phyloP scores from a whole-genome alignment of 2,329 filamentous ascomycete genomes.

The Xylaria sp. region DNA sequence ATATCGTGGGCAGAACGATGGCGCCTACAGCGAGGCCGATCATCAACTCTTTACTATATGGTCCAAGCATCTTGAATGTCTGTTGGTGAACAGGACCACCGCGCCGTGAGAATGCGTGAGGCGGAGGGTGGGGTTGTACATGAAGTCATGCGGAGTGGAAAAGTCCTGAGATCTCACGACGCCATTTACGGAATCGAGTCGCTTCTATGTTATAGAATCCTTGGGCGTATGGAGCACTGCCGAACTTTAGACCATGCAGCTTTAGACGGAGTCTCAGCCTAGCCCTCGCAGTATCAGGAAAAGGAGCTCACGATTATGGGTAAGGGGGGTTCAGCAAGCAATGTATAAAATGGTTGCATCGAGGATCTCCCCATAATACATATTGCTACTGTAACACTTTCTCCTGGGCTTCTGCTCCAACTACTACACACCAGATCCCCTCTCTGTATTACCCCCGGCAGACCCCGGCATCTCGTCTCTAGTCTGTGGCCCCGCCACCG shows the following conservation, averaged over 20 bases:
- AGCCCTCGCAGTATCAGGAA: neutral
- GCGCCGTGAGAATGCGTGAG: constrained; percentile 9
- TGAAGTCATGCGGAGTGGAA: constrained; percentile 3
- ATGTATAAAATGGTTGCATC: constrained; percentile 2
- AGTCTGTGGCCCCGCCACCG: neutral
- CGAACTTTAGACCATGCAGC: constrained; percentile 14
- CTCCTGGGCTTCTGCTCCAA: neutral
- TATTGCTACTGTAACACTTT: constrained; percentile 6
- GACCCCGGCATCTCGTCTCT: neutral
- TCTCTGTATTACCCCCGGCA: neutral
- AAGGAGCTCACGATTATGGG: neutral
- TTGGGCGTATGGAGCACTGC: constrained; percentile 9
- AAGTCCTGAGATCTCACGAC: constrained; percentile 9
- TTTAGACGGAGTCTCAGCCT: constrained; percentile 1
- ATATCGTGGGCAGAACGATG: constrained; percentile 36
- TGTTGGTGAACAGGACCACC: neutral
- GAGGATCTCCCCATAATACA: neutral
- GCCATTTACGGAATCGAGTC: constrained; percentile 12
- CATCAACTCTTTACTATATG: constrained; percentile 37
- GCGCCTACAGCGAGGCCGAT: constrained; percentile 36
- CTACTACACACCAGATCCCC: constrained; percentile 7
- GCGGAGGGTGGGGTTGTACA: constrained; percentile 7
- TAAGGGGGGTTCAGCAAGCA: constrained; percentile 1
- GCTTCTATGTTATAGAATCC: constrained; percentile 7
- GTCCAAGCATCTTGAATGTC: constrained; percentile 5